Conservation (phyloP, 306 rosid species). For the Rosa multiflora region DNA sequence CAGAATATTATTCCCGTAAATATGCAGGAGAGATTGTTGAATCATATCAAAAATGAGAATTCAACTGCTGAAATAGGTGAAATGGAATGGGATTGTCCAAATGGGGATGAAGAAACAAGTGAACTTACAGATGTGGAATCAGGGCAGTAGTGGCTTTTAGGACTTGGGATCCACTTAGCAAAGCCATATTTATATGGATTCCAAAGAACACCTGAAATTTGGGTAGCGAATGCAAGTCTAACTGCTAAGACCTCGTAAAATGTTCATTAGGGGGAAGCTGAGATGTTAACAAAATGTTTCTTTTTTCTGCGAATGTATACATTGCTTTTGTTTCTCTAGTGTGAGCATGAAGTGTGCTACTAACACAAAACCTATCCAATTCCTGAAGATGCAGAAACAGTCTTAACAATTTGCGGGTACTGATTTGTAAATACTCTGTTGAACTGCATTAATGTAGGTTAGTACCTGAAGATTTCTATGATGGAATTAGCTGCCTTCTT, state of each 20-base stretch:
- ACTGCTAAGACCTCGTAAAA: not conserved
- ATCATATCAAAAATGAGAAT: conserved; percentile 14
- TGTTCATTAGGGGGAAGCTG: too few relatives aligned
- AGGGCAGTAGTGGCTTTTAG: not conserved
- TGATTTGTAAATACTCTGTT: too few relatives aligned
- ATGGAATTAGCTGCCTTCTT: too few relatives aligned
- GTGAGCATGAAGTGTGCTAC: not conserved
- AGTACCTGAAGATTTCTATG: too few relatives aligned
- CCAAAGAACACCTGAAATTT: not conserved
- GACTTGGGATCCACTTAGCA: not conserved
- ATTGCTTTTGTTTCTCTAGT: too few relatives aligned
- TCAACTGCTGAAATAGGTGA: conserved; percentile 1
- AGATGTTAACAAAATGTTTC: not conserved
- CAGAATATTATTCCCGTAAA: conserved; percentile 1
- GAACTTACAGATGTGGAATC: not conserved
- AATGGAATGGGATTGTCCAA: not conserved
- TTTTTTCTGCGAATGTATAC: not conserved
- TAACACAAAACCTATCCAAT: too few relatives aligned
- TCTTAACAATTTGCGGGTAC: too few relatives aligned
- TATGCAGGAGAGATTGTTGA: conserved; percentile 15
- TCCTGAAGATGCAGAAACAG: too few relatives aligned
- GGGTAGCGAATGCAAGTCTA: not conserved
- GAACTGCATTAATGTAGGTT: too few relatives aligned
- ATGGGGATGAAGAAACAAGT: conserved; percentile 7
- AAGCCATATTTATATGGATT: not conserved